These are phyloP conservation scores for Saccharomycopsis babjevae DNA, from an alignment of 805 yeast genomes.

Conservation along the genomic window DNA sequence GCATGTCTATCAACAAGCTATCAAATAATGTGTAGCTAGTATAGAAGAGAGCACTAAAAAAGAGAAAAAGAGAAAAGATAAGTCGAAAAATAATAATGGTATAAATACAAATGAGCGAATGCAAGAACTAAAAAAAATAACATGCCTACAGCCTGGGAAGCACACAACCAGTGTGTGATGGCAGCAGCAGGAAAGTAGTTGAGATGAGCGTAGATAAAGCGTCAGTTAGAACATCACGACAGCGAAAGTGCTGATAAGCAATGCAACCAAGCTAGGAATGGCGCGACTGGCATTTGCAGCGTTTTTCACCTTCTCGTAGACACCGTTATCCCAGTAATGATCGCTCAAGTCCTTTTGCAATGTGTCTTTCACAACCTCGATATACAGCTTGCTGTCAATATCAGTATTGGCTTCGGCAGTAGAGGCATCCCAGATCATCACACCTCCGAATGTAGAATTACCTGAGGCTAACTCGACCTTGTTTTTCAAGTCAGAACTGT, in stretches of 20 bases:
- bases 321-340: constrained; percentile 15
- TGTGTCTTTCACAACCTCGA: constrained; percentile 33
- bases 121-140: not conserved
- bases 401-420: constrained; percentile 40
- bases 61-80: no score
- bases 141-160: not conserved
- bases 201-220: no score
- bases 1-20: not conserved
- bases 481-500: constrained; percentile 23
- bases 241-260: not conserved
- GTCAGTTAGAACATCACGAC: not conserved
- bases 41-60: no score
- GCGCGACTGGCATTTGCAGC: not conserved
- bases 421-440: constrained; percentile 68
- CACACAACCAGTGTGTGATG: not conserved
- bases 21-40: no score
- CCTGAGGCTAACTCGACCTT: constrained; percentile 24
- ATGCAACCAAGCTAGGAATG: not conserved
- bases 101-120: no score
- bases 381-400: constrained; percentile 35
- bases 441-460: constrained; percentile 49
- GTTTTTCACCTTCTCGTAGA: constrained; percentile 11
- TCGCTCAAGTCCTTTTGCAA: constrained; percentile 22
- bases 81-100: no score
- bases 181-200: not conserved